Evolutionary conservation across 352 stramenopile genomes (phyloP), one percentile per base, ranked within the genome.

Genomic region (Phytophthora lateralis): DNA sequence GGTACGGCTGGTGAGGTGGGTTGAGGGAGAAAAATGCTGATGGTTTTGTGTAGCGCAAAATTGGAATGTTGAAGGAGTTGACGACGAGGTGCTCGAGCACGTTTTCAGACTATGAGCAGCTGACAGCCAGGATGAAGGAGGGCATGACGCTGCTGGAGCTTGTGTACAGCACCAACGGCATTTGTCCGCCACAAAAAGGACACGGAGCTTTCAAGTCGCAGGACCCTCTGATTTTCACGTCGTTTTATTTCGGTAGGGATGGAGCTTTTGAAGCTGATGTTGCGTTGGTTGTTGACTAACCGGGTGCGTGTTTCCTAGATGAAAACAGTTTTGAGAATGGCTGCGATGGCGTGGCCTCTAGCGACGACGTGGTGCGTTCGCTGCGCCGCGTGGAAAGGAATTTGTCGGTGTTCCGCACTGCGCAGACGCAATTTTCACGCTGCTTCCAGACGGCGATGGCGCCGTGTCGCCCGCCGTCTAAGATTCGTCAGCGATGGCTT

Each of bases 401-500:
- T 24, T 41, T 92, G 20, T n/a, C 55, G 14, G 68, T 74, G 1
- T 85, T 90, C 34, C 56, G 61, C 20, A 49, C 50, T 4, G 71
- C 80, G 1, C 77, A 85, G 44, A 56, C 56, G 24, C 77, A 90
- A 50, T 90, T 89, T 54, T 52, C 69, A 2, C 41, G 26, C 8
- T 87, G 75, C 60, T 91, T 93, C 32, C 52, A 76, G 34, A 43
- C 55, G 3, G 84, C 82, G 1, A 77, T 93, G 55, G 69, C 69
- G 5, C 84, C 78, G 4, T 93, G 84, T 27, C 76, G 69, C 21
- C 78, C 82, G 15, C 84, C 84, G 14, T 91, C 81, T 6, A 88
- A 88, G 50, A 63, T 93, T 3, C 84, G 79, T 10, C 82, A 90
- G 60, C 74, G 84, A 41, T 93, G 84, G 84, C 68, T 91, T 0